Evolutionary conservation across 2,329 filamentous ascomycete species (phyloP).

Genomic region (Exophiala sp.): DNA sequence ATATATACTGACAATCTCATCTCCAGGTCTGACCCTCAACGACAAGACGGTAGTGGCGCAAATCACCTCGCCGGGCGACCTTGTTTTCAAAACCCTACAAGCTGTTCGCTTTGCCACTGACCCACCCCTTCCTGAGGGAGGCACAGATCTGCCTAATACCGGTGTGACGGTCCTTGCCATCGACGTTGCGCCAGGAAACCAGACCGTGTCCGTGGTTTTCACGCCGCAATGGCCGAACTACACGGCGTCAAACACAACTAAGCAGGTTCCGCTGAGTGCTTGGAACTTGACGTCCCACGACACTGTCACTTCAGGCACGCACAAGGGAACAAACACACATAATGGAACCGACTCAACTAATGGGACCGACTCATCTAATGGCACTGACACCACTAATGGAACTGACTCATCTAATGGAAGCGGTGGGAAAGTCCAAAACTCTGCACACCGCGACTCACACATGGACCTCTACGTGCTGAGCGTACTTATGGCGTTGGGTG

Average conservation of each 20-base stretch:
- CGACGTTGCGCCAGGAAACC: slow-evolving; percentile 1
- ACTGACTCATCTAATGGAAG: not conserved
- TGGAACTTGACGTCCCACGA: slow-evolving; percentile 10
- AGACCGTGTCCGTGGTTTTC: slow-evolving; percentile 7
- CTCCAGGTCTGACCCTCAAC: slow-evolving; percentile 3
- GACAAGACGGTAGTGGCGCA: slow-evolving; percentile 3
- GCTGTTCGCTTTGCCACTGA: not conserved
- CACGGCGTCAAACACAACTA: slow-evolving; percentile 2
- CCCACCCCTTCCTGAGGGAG: not conserved
- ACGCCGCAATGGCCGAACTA: not conserved
- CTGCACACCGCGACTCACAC: not conserved
- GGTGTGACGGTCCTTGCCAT: slow-evolving; percentile 8
- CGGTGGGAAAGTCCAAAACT: not conserved
- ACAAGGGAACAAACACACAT: not conserved
- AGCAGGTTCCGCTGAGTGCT: not conserved
- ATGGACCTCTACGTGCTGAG: not conserved
- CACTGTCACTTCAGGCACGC: not conserved
- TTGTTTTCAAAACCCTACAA: slow-evolving; percentile 3
- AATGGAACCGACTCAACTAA: not conserved
- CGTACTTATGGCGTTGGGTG: not conserved
- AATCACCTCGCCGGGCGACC: slow-evolving; percentile 4
- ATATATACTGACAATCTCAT: not conserved
- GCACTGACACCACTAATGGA: not conserved
- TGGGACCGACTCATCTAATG: not conserved
- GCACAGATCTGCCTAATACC: slow-evolving; percentile 4